Percentiles rank a stretch among this genome's conserved stretches.
phyloP scores from a whole-genome alignment of 805 yeast species.

The Soucietia sequanensis region DNA sequence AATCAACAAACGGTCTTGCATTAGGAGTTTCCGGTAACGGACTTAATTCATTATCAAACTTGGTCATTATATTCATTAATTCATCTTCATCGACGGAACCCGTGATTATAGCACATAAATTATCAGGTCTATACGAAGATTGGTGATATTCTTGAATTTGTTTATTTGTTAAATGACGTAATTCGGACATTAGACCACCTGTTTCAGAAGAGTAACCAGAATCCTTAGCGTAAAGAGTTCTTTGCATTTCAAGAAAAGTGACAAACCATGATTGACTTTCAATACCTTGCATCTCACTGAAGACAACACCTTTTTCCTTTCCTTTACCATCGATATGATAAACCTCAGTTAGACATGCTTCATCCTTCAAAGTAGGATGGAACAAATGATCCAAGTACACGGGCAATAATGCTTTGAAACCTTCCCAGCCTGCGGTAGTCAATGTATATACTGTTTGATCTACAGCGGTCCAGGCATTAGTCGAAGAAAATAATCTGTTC shows the following conservation, averaged over 20 bases:
- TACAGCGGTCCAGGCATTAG: slow-evolving; percentile 96
- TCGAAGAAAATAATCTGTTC: slow-evolving; percentile 75
- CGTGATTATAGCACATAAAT: slow-evolving; percentile 76
- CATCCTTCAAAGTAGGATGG: slow-evolving; percentile 82
- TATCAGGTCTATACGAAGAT: slow-evolving; percentile 73
- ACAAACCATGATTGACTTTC: slow-evolving; percentile 76
- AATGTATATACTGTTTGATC: slow-evolving; percentile 94
- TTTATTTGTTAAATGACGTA: slow-evolving; percentile 69
- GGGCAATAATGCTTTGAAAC: slow-evolving; percentile 80
- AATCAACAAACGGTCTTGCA: slow-evolving; percentile 79
- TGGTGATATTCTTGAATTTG: slow-evolving; percentile 76
- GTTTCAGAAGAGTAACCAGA: slow-evolving; percentile 93
- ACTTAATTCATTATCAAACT: slow-evolving; percentile 61
- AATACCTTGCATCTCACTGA: slow-evolving; percentile 94
- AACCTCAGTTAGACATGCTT: slow-evolving; percentile 91
- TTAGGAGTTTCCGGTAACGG: slow-evolving; percentile 32
- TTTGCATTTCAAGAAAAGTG: slow-evolving; percentile 57
- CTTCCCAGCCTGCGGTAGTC: slow-evolving; percentile 95
- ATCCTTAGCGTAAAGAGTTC: slow-evolving; percentile 48
- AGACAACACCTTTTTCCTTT: slow-evolving; percentile 94
- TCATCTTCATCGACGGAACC: slow-evolving; percentile 83
- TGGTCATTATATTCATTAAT: slow-evolving; percentile 54
- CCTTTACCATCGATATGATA: slow-evolving; percentile 91
- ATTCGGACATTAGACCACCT: slow-evolving; percentile 81
- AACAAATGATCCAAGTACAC: slow-evolving; percentile 86